These are phyloP conservation scores for Metroxylon sagu DNA, from an alignment of 176 grass and related monocot genomes.

Conservation along the genomic window DNA sequence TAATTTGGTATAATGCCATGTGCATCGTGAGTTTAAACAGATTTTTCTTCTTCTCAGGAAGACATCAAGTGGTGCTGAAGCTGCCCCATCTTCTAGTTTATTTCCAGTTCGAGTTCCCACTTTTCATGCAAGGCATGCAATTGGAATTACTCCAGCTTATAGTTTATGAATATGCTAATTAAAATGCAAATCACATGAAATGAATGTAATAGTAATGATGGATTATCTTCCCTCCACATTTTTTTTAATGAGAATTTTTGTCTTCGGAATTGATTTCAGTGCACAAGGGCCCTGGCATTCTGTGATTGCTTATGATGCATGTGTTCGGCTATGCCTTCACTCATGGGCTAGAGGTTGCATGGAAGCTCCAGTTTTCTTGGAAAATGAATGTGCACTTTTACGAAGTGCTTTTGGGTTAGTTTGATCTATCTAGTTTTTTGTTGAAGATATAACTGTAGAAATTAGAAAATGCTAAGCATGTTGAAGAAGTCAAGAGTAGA, in stretches of 20 bases:
- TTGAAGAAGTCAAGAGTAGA: too few species aligned
- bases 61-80: conserved; percentile 25
- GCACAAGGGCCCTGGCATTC: conserved; percentile 95
- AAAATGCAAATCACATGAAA: too few species aligned
- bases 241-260: conserved; percentile 21
- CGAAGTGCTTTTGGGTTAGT: conserved; percentile 84
- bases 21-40: conserved; percentile 18
- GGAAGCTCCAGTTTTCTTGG: conserved; percentile 92
- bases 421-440: too few species aligned
- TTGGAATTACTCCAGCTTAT: conserved; percentile 1
- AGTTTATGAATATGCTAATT: too few species aligned
- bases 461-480: too few species aligned
- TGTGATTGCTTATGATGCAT: conserved; percentile 97
- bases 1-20: conserved; percentile 7
- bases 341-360: conserved; percentile 96
- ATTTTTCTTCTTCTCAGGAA: conserved; percentile 24
- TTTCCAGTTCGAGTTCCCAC: conserved; percentile 67
- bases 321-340: conserved; percentile 88
- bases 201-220: too few species aligned
- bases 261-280: conserved; percentile 38
- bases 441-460: too few species aligned
- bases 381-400: conserved; percentile 86
- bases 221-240: conserved; percentile 4
- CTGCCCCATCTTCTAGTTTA: conserved; percentile 55
- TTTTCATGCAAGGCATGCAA: conserved; percentile 76